Conservation (phyloP, 345 rosid species). For the Excoecaria cochinchinensis region DNA sequence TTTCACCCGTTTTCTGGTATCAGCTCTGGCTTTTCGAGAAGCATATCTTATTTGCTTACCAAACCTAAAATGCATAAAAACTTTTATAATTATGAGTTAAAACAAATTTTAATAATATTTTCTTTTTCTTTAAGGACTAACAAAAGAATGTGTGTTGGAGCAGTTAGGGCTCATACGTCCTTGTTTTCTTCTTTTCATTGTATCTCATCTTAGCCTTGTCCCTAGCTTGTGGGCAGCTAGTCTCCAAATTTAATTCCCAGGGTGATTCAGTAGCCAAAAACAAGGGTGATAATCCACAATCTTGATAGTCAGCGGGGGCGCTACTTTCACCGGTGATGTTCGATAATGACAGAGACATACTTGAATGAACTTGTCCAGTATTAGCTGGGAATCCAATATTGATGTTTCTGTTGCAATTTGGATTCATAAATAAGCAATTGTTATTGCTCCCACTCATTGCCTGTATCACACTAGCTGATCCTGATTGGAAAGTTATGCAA, state of each 20-base stretch:
- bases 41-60: conserved; percentile 87
- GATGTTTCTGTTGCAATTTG: conserved; percentile 40
- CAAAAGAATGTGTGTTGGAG: not conserved
- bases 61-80: conserved; percentile 43
- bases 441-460: conserved; percentile 18
- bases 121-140: too few relatives aligned
- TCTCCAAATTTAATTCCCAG: conserved; percentile 74
- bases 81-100: too few relatives aligned
- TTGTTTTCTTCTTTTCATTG: conserved; percentile 71
- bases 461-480: conserved; percentile 30
- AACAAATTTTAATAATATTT: too few relatives aligned
- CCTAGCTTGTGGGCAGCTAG: conserved; percentile 63
- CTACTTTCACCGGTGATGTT: conserved; percentile 35
- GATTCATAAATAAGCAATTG: conserved; percentile 41
- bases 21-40: conserved; percentile 90
- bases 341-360: conserved; percentile 56
- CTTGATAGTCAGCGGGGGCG: conserved; percentile 55
- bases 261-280: conserved; percentile 59
- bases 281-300: conserved; percentile 55
- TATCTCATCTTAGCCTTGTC: conserved; percentile 78
- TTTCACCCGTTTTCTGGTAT: conserved; percentile 85
- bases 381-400: conserved; percentile 42
- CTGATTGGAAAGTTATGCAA: conserved; percentile 34
- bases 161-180: conserved; percentile 38
- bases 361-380: conserved; percentile 52